A percentile compares a stretch with the other conserved stretches of the same genome.
phyloP scores from a whole-genome alignment of 2,329 filamentous ascomycete species.

The Myriangium duriaei region DNA sequence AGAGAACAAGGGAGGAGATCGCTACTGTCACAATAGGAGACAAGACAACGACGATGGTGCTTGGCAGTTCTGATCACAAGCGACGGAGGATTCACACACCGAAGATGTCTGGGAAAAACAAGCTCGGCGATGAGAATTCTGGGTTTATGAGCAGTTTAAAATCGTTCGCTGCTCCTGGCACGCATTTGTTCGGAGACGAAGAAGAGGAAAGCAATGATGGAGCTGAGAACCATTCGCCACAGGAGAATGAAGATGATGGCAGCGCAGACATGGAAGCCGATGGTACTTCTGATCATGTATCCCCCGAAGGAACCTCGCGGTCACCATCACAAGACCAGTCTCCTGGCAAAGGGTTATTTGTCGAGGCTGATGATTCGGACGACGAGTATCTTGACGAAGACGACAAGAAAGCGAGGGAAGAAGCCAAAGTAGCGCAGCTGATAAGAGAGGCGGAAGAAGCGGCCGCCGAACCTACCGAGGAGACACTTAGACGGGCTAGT shows the following conservation, averaged over 20 bases:
- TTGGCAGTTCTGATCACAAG: constrained; percentile 44
- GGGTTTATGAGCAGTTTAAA: constrained; percentile 31
- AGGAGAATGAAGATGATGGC: constrained; percentile 13
- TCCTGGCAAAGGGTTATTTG: not conserved
- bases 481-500: constrained; percentile 32
- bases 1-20: constrained; percentile 48
- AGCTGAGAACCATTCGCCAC: constrained; percentile 12
- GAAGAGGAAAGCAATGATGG: constrained; percentile 20
- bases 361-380: constrained; percentile 23
- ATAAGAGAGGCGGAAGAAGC: constrained; percentile 35
- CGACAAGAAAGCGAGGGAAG: constrained; percentile 40
- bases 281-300: constrained; percentile 55
- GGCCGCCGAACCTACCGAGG: constrained; percentile 29
- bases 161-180: constrained; percentile 44
- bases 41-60: constrained; percentile 49
- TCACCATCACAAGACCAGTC: not conserved
- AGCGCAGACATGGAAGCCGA: constrained; percentile 49
- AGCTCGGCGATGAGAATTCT: constrained; percentile 31
- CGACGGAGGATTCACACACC: constrained; percentile 32
- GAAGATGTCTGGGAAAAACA: constrained; percentile 27
- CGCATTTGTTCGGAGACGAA: constrained; percentile 22
- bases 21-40: constrained; percentile 67
- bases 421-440: constrained; percentile 31
- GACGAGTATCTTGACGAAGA: constrained; percentile 42
- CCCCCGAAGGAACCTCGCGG: constrained; percentile 51